Evolutionary conservation across 306 rosid species (phyloP).

Genomic region (Sicyos edulis): DNA sequence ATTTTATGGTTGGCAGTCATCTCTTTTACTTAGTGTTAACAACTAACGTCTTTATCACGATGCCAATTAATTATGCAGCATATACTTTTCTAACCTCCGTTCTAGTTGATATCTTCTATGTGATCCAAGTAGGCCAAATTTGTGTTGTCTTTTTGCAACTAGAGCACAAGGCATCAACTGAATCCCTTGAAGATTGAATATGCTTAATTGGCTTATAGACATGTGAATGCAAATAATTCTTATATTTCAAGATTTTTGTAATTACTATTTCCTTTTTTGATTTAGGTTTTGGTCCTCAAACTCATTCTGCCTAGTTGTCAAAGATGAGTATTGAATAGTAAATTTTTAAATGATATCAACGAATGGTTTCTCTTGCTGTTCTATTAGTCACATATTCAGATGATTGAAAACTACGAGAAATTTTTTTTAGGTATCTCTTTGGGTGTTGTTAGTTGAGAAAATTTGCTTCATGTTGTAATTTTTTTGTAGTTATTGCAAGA

Average conservation of each 20-base stretch:
- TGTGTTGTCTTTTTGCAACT: background rate
- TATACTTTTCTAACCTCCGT: background rate
- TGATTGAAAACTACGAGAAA: background rate
- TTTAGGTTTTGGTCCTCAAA: background rate
- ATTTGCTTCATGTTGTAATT: background rate
- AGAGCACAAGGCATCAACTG: background rate
- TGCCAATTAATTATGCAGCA: background rate
- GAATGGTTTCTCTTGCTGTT: background rate
- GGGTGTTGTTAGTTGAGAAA: background rate
- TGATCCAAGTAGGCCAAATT: background rate
- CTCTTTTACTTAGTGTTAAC: background rate
- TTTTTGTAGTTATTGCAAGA: too few relatives aligned
- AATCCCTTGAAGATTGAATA: background rate
- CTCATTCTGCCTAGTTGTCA: background rate
- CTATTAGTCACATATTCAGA: background rate
- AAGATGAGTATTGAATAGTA: background rate
- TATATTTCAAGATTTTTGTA: background rate
- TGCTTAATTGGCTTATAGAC: background rate
- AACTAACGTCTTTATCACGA: background rate
- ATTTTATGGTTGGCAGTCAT: background rate
- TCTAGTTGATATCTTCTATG: background rate
- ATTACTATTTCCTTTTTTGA: background rate
- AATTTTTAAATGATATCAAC: background rate
- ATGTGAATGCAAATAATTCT: background rate
- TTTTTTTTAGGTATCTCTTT: background rate